These are phyloP conservation scores for Aspergillus bridgeri DNA, from an alignment of 495 filamentous ascomycete species.

Conservation along the genomic window DNA sequence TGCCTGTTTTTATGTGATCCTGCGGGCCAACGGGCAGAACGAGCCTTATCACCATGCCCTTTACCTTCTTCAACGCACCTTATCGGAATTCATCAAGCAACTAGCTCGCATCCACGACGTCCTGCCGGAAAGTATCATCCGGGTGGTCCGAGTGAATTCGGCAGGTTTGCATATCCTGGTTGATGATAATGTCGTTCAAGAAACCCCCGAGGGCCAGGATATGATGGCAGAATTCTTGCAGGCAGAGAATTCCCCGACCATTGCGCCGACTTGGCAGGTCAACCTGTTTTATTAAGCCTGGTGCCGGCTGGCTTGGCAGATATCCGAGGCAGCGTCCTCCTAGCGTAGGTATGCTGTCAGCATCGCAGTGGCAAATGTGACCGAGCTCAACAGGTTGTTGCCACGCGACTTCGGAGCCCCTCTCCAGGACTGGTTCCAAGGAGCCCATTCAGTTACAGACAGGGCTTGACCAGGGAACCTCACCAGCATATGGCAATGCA, in stretches of 20 bases:
- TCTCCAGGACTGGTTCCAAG: not conserved
- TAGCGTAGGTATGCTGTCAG: not conserved
- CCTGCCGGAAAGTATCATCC: not conserved
- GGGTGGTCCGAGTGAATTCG: not conserved
- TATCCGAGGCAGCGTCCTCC: not conserved
- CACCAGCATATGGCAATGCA: too few relatives aligned
- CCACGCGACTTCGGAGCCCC: not conserved
- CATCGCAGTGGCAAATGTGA: not conserved
- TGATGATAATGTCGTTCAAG: not conserved
- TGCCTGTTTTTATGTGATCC: not conserved
- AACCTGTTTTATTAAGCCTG: not conserved
- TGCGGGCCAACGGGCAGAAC: not conserved
- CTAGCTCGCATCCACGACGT: not conserved
- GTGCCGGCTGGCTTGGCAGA: not conserved
- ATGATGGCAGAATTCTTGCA: not conserved
- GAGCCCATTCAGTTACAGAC: too few relatives aligned
- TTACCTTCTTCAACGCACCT: not conserved
- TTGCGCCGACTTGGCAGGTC: not conserved
- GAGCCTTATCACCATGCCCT: not conserved
- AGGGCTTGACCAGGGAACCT: too few relatives aligned
- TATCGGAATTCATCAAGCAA: not conserved
- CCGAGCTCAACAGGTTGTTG: not conserved
- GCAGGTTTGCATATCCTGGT: not conserved
- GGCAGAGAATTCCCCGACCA: not conserved
- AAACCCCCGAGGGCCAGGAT: not conserved